A percentile compares a stretch with the other conserved stretches of the same genome.
These are phyloP conservation scores for Athelia psychrophila DNA, from an alignment of 1,284 basidiomycete species.

Conservation along the genomic window DNA sequence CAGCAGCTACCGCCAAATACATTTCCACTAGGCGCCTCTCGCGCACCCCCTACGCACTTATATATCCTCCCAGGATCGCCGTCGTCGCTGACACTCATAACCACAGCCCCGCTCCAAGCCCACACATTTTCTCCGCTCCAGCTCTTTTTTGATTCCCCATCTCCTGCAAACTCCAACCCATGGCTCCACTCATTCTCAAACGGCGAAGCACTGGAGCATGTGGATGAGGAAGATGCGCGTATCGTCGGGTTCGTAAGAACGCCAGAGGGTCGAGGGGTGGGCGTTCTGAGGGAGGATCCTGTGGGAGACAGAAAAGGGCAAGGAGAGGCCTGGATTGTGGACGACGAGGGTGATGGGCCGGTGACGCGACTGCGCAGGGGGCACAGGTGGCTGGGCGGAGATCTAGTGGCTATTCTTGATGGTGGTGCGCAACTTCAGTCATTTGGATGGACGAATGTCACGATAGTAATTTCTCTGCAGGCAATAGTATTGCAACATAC, in stretches of 20 bases:
- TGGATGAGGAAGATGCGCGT: slow-evolving; percentile 44
- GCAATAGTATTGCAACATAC: slow-evolving; percentile 31
- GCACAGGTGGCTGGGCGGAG: slow-evolving; percentile 48
- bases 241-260: slow-evolving; percentile 68
- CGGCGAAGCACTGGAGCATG: slow-evolving; percentile 30
- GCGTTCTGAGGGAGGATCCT: slow-evolving; percentile 47
- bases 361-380: slow-evolving; percentile 38
- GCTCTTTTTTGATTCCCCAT: slow-evolving; percentile 50
- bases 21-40: slow-evolving; percentile 25
- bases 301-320: slow-evolving; percentile 18
- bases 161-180: no score
- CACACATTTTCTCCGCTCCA: slow-evolving; percentile 51
- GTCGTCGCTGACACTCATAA: slow-evolving; percentile 51
- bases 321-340: slow-evolving; percentile 63
- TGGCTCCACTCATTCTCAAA: no score
- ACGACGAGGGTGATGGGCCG: slow-evolving; percentile 32
- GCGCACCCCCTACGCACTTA: slow-evolving; percentile 45
- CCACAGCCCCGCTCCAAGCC: slow-evolving; percentile 56
- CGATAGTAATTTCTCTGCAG: slow-evolving; percentile 16
- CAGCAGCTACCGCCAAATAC: slow-evolving; percentile 53
- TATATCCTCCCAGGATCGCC: slow-evolving; percentile 50
- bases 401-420: slow-evolving; percentile 66
- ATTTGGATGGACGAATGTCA: slow-evolving; percentile 1
- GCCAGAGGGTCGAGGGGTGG: slow-evolving; percentile 72
- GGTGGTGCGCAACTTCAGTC: slow-evolving; percentile 40